A percentile compares a stretch with the other conserved stretches of the same genome.
These are phyloP conservation scores for Alternaria sp. DNA, from an alignment of 2,329 filamentous ascomycete species.

Conservation along the genomic window DNA sequence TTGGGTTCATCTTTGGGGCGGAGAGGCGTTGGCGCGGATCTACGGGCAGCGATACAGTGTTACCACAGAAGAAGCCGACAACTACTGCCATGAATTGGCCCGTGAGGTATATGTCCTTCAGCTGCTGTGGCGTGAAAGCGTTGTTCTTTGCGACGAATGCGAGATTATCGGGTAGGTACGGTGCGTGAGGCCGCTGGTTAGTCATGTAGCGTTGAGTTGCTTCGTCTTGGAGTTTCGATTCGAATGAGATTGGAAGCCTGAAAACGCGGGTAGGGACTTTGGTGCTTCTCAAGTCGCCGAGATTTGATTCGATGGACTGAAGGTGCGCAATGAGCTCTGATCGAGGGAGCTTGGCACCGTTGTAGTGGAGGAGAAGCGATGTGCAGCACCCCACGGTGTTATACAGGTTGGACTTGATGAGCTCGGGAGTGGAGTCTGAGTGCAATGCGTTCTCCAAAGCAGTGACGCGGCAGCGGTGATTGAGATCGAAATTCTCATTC, in stretches of 20 bases:
- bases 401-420: slow-evolving; percentile 51
- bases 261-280: slow-evolving; percentile 53
- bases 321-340: slow-evolving; percentile 47
- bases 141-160: slow-evolving; percentile 64
- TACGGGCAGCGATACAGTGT: slow-evolving; percentile 59
- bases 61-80: slow-evolving; percentile 63
- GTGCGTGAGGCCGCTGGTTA: slow-evolving; percentile 65
- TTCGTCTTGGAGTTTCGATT: slow-evolving; percentile 53
- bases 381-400: slow-evolving; percentile 61
- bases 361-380: slow-evolving; percentile 51
- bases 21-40: slow-evolving; percentile 61
- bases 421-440: slow-evolving; percentile 47
- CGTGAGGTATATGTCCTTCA: slow-evolving; percentile 59
- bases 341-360: slow-evolving; percentile 47
- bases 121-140: slow-evolving; percentile 56
- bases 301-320: slow-evolving; percentile 48
- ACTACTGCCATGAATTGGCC: slow-evolving; percentile 60
- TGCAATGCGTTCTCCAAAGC: slow-evolving; percentile 58
- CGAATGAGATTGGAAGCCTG: slow-evolving; percentile 53
- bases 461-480: slow-evolving; percentile 62
- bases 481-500: slow-evolving; percentile 61
- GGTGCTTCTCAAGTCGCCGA: slow-evolving; percentile 50
- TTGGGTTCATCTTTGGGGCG: slow-evolving; percentile 64
- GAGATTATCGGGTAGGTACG: slow-evolving; percentile 68
- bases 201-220: slow-evolving; percentile 67